These are phyloP conservation scores for Hordeum marinum DNA, from an alignment of 176 grass and related monocot species.

Conservation along the genomic window DNA sequence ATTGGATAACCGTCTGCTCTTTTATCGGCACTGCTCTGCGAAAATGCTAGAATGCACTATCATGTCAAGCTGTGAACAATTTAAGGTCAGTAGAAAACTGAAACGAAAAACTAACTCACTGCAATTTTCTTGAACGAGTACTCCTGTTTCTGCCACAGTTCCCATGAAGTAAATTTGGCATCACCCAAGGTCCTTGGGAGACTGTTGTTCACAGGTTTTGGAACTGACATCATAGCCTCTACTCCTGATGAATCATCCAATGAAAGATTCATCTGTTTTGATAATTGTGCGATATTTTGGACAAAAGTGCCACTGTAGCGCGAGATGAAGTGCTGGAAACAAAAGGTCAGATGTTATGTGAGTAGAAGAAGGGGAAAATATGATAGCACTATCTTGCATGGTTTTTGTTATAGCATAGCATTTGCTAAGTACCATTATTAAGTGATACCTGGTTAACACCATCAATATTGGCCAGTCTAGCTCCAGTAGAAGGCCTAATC, in stretches of 20 bases:
- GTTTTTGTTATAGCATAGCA: not conserved
- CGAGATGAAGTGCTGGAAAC: conserved; percentile 66
- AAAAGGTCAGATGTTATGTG: conserved; percentile 12
- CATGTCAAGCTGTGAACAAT: conserved; percentile 5
- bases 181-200: conserved; percentile 45
- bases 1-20: conserved; percentile 69
- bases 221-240: conserved; percentile 21
- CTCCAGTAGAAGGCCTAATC: conserved; percentile 75
- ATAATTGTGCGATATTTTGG: conserved; percentile 52
- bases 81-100: not conserved
- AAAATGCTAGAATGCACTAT: conserved; percentile 49
- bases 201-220: conserved; percentile 27
- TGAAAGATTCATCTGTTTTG: conserved; percentile 63
- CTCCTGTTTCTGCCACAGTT: conserved; percentile 65
- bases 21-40: conserved; percentile 73
- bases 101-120: conserved; percentile 53
- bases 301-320: conserved; percentile 65
- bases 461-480: conserved; percentile 82
- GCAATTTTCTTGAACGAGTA: conserved; percentile 76
- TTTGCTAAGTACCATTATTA: conserved; percentile 3
- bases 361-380: not conserved
- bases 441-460: conserved; percentile 85
- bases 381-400: not conserved
- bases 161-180: conserved; percentile 69
- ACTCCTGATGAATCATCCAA: conserved; percentile 39